Percentiles rank a stretch among this genome's conserved stretches.
Conservation (phyloP, 2,329 filamentous ascomycete species). For the Cladosporium sp. region DNA sequence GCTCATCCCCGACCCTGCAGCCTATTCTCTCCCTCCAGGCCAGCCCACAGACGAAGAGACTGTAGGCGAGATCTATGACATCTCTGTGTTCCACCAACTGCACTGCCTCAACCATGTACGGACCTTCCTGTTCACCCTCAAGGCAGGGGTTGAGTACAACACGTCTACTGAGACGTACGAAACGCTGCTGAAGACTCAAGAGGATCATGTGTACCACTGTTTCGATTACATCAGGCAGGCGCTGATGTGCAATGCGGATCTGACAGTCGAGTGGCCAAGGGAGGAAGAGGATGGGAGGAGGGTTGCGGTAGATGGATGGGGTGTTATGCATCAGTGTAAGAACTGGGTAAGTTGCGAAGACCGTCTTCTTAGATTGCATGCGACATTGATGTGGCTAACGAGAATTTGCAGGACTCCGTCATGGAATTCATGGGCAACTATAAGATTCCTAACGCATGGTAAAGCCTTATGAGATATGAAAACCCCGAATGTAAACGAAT, state of each 20-base stretch:
- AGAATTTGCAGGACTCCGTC: conserved; percentile 12
- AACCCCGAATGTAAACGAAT: too few species aligned
- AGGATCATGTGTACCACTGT: conserved; percentile 27
- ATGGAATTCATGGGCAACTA: conserved; percentile 18
- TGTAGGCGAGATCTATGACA: conserved; percentile 28
- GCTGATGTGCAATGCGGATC: conserved; percentile 26
- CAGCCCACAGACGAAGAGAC: conserved; percentile 21
- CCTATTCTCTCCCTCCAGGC: conserved; percentile 26
- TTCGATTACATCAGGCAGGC: conserved; percentile 29
- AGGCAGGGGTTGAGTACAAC: conserved; percentile 21
- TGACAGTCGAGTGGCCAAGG: conserved; percentile 30
- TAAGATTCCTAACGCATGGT: conserved; percentile 11
- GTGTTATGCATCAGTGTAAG: conserved; percentile 28
- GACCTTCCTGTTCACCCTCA: conserved; percentile 24
- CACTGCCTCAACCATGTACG: conserved; percentile 33
- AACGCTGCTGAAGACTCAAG: conserved; percentile 19
- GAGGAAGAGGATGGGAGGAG: conserved; percentile 26
- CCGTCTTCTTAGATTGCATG: neutral
- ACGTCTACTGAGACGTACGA: conserved; percentile 18
- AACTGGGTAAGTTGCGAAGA: conserved; percentile 23
- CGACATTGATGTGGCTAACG: neutral
- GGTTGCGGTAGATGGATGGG: conserved; percentile 34
- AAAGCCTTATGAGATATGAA: neutral
- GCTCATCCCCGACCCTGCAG: conserved; percentile 22
- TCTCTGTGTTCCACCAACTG: conserved; percentile 34